Percentiles rank a stretch among this genome's conserved stretches.
Conservation (phyloP, 768 basidiomycete genomes). For the Tulasnella calospora region DNA sequence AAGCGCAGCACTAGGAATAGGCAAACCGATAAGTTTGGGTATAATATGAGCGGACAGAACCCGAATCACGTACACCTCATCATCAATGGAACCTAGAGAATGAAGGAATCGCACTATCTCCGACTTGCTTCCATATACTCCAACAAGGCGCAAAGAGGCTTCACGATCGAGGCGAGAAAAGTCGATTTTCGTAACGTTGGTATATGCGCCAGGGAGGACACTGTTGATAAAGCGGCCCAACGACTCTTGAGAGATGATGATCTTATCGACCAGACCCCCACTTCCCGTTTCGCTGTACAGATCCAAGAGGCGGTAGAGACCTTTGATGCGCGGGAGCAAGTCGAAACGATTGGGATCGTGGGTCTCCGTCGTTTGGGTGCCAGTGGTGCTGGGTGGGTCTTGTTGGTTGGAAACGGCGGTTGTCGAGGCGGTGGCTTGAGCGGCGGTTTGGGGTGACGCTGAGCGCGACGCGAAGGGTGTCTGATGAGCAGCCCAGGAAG, state of each 20-base stretch:
- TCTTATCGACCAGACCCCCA: constrained; percentile 49
- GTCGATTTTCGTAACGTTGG: constrained; percentile 52
- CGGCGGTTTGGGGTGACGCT: too few species aligned
- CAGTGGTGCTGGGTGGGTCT: too few species aligned
- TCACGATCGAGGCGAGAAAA: constrained; percentile 50
- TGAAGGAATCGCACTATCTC: constrained; percentile 48
- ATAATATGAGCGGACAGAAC: neutral
- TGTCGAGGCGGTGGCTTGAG: too few species aligned
- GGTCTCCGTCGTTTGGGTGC: neutral
- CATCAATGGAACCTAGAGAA: constrained; percentile 40
- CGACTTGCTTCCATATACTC: constrained; percentile 53
- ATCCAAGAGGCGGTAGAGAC: constrained; percentile 53
- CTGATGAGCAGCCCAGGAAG: too few species aligned
- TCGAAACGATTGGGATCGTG: constrained; percentile 13
- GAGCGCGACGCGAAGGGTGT: too few species aligned
- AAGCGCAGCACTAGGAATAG: neutral
- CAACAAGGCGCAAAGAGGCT: constrained; percentile 46
- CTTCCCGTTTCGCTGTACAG: constrained; percentile 50
- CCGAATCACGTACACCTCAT: constrained; percentile 39
- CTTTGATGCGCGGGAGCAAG: constrained; percentile 35
- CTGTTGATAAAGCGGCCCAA: constrained; percentile 48
- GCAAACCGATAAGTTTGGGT: constrained; percentile 31
- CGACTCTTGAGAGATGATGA: constrained; percentile 54
- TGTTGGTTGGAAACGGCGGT: too few species aligned
- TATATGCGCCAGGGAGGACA: constrained; percentile 49